Evolutionary conservation across 1,284 basidiomycete species (phyloP), one percentile per base, ranked within the genome.

Genomic region (Cryptococcus sp.): DNA sequence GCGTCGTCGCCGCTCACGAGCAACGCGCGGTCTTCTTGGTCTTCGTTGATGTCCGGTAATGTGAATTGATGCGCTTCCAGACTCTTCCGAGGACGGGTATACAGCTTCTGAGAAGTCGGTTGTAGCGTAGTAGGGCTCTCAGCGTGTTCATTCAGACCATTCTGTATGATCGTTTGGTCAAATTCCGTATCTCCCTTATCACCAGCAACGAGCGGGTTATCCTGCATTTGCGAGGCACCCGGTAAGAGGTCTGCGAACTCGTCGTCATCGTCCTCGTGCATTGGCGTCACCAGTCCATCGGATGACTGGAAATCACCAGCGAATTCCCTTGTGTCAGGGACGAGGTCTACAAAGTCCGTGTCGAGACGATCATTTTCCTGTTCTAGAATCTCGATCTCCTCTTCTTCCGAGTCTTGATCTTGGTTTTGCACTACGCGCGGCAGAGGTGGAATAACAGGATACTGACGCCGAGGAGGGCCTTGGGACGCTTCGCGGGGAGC

Each of bases 1-100:
- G 30, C 30, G 30, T 35, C 30, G 13, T 35, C 30, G 30, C 30
- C 30, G 30, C 7, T 13, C 30, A 35, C 30, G 25, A 68, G 52
- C 5, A 67, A 38, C 48, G 55, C 27, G 20, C 67, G 63, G 50
- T 68, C 68, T 39, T 67, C 65, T 11, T 58, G 49, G 45, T 69
- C 66, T 17, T 68, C 67, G 10, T 59, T 54, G 17, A 40, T 41
- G 35, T 67, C 58, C 3, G 60, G 55, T 11, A 39, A 13, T 5
- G 50, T 52, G 48, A 64, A 69, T 4, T 61, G 52, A n/a, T 46
- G 47, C 11, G 58, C 56, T 35, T 60, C 58, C 1, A 7, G 7
- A 25, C 30, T 50, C 7, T 51, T 30, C 6, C 46, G 52, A 22
- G 54, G 39, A 25, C 66, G 55, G 3, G 48, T 35, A 3, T 63